Conservation (phyloP, 495 filamentous ascomycete species). For the Neurospora sp. region DNA sequence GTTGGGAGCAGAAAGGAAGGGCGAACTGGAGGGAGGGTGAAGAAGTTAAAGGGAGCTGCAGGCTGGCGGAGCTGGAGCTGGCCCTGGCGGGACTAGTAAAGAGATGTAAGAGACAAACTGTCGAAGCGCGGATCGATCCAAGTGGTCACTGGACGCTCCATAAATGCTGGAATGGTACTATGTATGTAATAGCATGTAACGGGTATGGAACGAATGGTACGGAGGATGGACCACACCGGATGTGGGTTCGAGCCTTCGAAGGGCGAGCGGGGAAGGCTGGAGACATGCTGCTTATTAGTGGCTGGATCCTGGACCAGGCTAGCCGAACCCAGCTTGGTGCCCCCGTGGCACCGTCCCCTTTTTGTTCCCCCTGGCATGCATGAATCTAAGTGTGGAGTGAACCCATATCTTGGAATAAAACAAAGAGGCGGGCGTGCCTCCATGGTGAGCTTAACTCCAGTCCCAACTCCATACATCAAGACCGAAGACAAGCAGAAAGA, state of each 20-base stretch:
- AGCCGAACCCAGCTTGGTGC: conserved; percentile 14
- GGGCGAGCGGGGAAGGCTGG: conserved; percentile 17
- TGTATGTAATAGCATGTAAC: background rate
- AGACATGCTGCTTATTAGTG: conserved; percentile 16
- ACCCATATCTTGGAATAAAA: background rate
- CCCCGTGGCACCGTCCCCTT: conserved; percentile 14
- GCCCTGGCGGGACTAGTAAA: background rate
- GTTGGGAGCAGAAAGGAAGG: background rate
- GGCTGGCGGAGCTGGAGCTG: background rate
- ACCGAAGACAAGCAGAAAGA: background rate
- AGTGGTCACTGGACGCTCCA: background rate
- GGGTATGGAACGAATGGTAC: background rate
- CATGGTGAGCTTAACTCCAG: background rate
- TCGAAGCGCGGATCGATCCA: background rate
- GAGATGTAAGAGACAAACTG: background rate
- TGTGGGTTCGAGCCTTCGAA: conserved; percentile 5
- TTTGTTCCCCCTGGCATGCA: background rate
- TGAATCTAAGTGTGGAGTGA: background rate
- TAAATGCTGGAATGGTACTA: background rate
- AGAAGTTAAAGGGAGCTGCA: background rate
- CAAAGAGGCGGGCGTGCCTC: background rate
- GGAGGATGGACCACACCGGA: background rate
- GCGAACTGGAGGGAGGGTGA: background rate
- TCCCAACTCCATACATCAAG: background rate
- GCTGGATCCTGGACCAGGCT: conserved; percentile 14